Percentiles rank a stretch among this genome's conserved stretches.
Conservation (phyloP, 306 rosid genomes). For the Urtica urens region DNA sequence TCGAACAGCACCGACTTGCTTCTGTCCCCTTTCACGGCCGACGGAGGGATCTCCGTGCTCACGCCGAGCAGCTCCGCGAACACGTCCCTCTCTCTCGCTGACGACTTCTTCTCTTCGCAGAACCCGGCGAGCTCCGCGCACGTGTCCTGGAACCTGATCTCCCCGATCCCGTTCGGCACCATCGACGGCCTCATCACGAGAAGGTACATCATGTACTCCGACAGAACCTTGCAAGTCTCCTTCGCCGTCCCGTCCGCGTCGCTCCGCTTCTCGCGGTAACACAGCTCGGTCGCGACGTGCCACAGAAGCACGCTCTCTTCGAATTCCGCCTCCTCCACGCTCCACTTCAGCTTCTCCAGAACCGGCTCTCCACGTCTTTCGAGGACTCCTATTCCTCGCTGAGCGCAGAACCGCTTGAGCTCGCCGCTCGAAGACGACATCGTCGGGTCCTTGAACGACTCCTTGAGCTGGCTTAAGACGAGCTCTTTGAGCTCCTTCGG, state of each 20-base stretch:
- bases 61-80: background rate
- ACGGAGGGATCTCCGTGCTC: background rate
- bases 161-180: slow-evolving; percentile 19
- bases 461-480: slow-evolving; percentile 9
- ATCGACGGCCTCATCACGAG: slow-evolving; percentile 4
- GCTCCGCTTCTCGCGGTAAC: background rate
- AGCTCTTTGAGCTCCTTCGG: slow-evolving; percentile 5
- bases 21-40: slow-evolving; percentile 11
- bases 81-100: background rate
- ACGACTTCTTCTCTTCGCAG: slow-evolving; percentile 7
- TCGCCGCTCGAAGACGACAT: too few relatives aligned
- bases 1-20: slow-evolving; percentile 19
- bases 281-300: slow-evolving; percentile 20
- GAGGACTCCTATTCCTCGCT: background rate
- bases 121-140: slow-evolving; percentile 23
- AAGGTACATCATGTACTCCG: slow-evolving; percentile 18
- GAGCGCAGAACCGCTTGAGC: background rate
- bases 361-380: background rate
- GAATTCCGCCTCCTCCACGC: background rate
- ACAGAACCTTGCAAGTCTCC: slow-evolving; percentile 7
- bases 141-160: slow-evolving; percentile 22
- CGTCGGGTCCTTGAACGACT: background rate
- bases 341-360: slow-evolving; percentile 1
- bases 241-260: too few relatives aligned
- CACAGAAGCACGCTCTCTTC: slow-evolving; percentile 21